Evolutionary conservation across 805 yeast species (phyloP).

Genomic region (Ogataea salicorniae): DNA sequence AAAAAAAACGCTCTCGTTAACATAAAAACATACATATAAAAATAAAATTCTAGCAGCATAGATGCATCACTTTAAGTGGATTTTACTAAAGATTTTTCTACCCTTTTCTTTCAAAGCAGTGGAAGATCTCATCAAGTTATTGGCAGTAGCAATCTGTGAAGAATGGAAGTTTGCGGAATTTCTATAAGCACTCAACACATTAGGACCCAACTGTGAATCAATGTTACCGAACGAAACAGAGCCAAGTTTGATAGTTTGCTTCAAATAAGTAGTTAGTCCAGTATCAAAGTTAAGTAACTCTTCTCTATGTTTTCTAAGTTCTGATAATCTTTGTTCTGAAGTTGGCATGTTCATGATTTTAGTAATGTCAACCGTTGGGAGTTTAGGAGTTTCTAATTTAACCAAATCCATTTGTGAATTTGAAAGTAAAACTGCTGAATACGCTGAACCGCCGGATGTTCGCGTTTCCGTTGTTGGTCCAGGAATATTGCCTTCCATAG

Average conservation of each 20-base stretch:
- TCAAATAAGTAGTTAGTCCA: conserved; percentile 56
- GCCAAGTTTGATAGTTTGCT: conserved; percentile 13
- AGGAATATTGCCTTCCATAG: background rate
- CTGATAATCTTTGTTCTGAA: conserved; percentile 34
- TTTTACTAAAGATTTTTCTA: conserved; percentile 21
- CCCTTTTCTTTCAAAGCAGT: conserved; percentile 23
- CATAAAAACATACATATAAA: no score
- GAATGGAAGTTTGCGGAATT: conserved; percentile 43
- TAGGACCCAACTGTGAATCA: conserved; percentile 36
- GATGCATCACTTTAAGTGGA: conserved; percentile 13
- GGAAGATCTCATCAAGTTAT: conserved; percentile 35
- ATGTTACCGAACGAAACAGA: conserved; percentile 10
- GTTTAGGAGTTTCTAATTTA: background rate
- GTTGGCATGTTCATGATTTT: conserved; percentile 16
- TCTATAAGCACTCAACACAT: conserved; percentile 61
- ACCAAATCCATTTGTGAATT: background rate
- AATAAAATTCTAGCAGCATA: background rate
- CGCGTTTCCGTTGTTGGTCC: background rate
- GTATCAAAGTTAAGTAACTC: conserved; percentile 44
- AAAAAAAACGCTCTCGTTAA: no score
- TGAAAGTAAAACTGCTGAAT: background rate
- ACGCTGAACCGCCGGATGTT: background rate
- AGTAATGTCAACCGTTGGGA: conserved; percentile 12
- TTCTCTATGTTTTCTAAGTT: conserved; percentile 37
- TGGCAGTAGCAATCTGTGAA: conserved; percentile 27